Percentiles rank a stretch among this genome's conserved stretches.
These are phyloP conservation scores for Solanum aculeatissimum DNA, from an alignment of 305 asterid species.

Conservation along the genomic window DNA sequence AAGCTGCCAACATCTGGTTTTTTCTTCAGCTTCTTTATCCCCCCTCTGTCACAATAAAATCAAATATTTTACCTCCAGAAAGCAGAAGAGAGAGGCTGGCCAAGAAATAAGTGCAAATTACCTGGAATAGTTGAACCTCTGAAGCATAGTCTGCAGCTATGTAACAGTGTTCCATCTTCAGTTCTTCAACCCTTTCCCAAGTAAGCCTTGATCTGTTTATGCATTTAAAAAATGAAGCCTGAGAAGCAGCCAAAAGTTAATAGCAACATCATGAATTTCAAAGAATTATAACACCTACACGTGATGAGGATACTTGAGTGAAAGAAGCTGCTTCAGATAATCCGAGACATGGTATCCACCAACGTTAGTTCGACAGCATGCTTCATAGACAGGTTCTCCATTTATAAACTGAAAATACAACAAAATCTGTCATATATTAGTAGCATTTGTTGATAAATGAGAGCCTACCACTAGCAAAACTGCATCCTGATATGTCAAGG, in stretches of 20 bases:
- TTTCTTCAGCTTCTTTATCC: slow-evolving; percentile 73
- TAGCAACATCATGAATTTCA: not conserved
- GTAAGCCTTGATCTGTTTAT: slow-evolving; percentile 68
- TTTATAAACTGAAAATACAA: slow-evolving; percentile 53
- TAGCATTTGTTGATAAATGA: not conserved
- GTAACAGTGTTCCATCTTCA: slow-evolving; percentile 96
- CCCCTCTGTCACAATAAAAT: slow-evolving; percentile 41
- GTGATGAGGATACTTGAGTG: slow-evolving; percentile 96
- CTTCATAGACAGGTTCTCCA: slow-evolving; percentile 95
- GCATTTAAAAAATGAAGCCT: slow-evolving; percentile 2
- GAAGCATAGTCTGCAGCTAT: slow-evolving; percentile 66
- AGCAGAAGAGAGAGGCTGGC: slow-evolving; percentile 1
- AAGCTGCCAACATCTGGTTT: slow-evolving; percentile 87
- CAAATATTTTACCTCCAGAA: not conserved
- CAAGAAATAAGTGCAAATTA: slow-evolving; percentile 1
- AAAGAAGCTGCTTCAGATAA: slow-evolving; percentile 91
- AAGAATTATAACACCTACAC: slow-evolving; percentile 39
- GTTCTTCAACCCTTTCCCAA: slow-evolving; percentile 98
- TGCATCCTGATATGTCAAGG: not conserved
- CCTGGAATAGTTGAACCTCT: slow-evolving; percentile 84
- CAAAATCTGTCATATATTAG: not conserved
- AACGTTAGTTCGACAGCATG: slow-evolving; percentile 83
- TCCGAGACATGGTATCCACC: slow-evolving; percentile 97
- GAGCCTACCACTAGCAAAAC: not conserved
- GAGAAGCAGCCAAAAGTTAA: slow-evolving; percentile 2